Conservation (phyloP, 2,329 filamentous ascomycete genomes). For the Claviceps monticola region DNA sequence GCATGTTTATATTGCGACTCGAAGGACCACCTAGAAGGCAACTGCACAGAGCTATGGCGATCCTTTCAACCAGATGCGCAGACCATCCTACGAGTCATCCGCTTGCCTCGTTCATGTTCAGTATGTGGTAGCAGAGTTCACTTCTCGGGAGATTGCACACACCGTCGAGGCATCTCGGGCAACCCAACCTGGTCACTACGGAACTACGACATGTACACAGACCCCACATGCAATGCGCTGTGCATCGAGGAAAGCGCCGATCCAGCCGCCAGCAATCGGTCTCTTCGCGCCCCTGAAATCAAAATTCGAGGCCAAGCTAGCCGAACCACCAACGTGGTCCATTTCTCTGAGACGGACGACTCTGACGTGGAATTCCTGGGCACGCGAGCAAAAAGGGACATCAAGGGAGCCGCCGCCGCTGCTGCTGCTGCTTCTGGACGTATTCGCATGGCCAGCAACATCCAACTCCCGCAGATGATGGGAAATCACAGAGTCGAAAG, state of each 20-base stretch:
- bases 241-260: constrained; percentile 22
- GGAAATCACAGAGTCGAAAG: constrained; percentile 8
- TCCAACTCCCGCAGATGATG: constrained; percentile 21
- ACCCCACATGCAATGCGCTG: constrained; percentile 25
- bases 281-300: constrained; percentile 14
- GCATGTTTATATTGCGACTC: constrained; percentile 48
- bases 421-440: constrained; percentile 16
- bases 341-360: constrained; percentile 33
- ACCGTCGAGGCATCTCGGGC: constrained; percentile 8
- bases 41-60: constrained; percentile 48
- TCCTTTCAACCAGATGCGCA: constrained; percentile 31
- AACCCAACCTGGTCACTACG: constrained; percentile 38
- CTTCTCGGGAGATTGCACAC: constrained; percentile 41
- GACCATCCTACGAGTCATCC: constrained; percentile 32
- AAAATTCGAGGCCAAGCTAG: constrained; percentile 21
- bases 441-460: constrained; percentile 27
- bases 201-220: constrained; percentile 35
- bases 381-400: constrained; percentile 18
- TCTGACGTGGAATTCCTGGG: constrained; percentile 31
- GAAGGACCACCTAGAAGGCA: constrained; percentile 40
- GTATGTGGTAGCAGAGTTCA: constrained; percentile 40
- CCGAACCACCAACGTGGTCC: constrained; percentile 22
- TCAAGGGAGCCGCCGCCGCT: constrained; percentile 4
- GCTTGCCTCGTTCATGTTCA: constrained; percentile 40
- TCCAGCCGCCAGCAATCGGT: constrained; percentile 11